phyloP scores from a whole-genome alignment of 306 rosid genomes.

The Prosopis cineraria region DNA sequence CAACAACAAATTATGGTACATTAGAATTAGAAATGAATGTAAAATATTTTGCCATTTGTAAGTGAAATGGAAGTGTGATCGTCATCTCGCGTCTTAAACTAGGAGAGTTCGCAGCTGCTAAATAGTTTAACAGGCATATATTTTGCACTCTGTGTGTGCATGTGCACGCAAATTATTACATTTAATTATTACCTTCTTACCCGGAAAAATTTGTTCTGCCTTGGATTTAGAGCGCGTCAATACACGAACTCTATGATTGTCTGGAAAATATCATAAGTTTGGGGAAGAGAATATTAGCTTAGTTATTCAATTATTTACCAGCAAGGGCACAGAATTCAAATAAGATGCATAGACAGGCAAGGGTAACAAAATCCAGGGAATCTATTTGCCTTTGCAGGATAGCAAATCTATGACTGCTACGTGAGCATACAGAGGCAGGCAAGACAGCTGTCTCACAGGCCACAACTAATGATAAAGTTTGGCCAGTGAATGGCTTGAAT shows the following conservation, averaged over 20 bases:
- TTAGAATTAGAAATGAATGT: conserved; percentile 1
- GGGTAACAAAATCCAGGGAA: conserved; percentile 28
- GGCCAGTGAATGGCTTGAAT: conserved; percentile 10
- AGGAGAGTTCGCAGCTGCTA: conserved; percentile 1
- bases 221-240: conserved; percentile 90
- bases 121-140: conserved; percentile 6
- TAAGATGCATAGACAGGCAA: conserved; percentile 12
- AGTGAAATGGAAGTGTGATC: conserved; percentile 9
- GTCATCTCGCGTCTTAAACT: conserved; percentile 10
- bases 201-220: conserved; percentile 90
- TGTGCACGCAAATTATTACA: conserved; percentile 27
- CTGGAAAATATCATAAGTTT: conserved; percentile 52
- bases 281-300: conserved; percentile 24
- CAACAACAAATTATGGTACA: conserved; percentile 6
- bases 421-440: background rate
- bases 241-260: conserved; percentile 72
- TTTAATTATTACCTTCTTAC: conserved; percentile 93
- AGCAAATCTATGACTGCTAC: conserved; percentile 24
- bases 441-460: conserved; percentile 4
- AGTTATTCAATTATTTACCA: background rate
- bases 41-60: background rate
- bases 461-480: conserved; percentile 28
- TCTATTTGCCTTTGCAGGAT: conserved; percentile 9
- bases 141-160: conserved; percentile 2
- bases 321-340: conserved; percentile 24